Percentiles rank a stretch among this genome's conserved stretches.
Conservation (phyloP, 306 rosid species). For the peach (Prunus persica) region DNA sequence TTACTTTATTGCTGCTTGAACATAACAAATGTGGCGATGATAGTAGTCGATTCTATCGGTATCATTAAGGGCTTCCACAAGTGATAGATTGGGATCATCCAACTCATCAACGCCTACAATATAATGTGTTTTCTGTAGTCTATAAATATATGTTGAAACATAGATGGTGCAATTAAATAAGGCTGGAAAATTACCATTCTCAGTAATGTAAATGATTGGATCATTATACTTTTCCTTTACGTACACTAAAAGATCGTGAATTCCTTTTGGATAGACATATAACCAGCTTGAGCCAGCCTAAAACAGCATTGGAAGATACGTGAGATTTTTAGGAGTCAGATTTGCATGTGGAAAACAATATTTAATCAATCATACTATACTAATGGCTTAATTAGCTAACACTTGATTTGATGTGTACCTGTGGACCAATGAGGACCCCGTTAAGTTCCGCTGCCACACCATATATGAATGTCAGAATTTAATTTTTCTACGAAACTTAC, state of each 20-base stretch:
- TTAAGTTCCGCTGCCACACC: not conserved
- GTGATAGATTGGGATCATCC: conserved; percentile 38
- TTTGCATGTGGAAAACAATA: not conserved
- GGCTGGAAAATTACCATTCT: not conserved
- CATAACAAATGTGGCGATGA: conserved; percentile 34
- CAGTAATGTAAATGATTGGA: conserved; percentile 18
- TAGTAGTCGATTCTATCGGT: conserved; percentile 39
- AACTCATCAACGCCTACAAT: conserved; percentile 50
- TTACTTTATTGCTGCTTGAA: conserved; percentile 44
- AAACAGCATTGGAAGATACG: not conserved
- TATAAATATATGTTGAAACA: not conserved
- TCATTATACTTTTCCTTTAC: conserved; percentile 13
- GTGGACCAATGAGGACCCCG: not conserved
- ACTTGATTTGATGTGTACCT: not conserved
- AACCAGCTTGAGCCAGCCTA: not conserved
- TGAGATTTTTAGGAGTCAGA: too few relatives aligned
- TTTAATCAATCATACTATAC: not conserved
- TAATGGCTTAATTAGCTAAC: not conserved
- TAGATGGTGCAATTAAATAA: not conserved
- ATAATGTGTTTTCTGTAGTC: not conserved
- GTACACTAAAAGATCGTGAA: conserved; percentile 22
- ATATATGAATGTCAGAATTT: not conserved
- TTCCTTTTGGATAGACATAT: conserved; percentile 17
- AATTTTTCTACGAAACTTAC: too few relatives aligned
- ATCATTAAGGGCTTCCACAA: conserved; percentile 34